Base-by-base conservation (phyloP, 257 asterid species). In the Lantana camara region DNA sequence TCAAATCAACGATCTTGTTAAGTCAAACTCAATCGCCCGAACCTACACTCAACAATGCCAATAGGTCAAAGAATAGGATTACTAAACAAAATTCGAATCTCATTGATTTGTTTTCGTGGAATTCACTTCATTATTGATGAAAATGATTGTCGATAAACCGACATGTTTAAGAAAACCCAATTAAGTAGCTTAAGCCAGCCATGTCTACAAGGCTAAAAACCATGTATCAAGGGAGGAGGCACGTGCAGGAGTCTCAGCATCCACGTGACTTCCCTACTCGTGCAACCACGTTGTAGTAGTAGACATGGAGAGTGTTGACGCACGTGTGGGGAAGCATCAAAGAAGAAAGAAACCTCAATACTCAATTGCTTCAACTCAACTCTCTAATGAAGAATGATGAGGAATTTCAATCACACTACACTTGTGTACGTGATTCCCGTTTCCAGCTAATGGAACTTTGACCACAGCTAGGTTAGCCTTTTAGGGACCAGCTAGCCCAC, bases 241-340 rank as follows among this genome's bases (percentile, higher is more conserved):
- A 78, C 81, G 82, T 80, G 84, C 73, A 37, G 56, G 51, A n/a
- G 52, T 73, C 12, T 40, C 23, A 52, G 61, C 66, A 67, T 20
- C 64, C 85, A 79, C 85, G 85, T 79, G 85, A 79, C 71, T 8
- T 21, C 15, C 64, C 59, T 67, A 74, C 85, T 69, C 83, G 86
- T 80, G 85, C 87, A 69, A 70, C 71, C 87, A 82, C 78, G 87
- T 77, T 78, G 67, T 37, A 55, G 67, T 37, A 55, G 51, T 46
- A 60, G 76, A 63, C 76, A 35, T 60, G 72, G 75, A 72, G n/a
- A 7, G 73, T 67, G 73, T 66, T 45, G 75, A 52, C 85, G 79
- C 84, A 70, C 88, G 90, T 81, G 85, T 27, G 79, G 64, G n/a
- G 83, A 70, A 81, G 84, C 77, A 75, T 81, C 83, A 73, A 73